Percentiles rank a stretch among this genome's conserved stretches.
Conservation (phyloP, 75 land plant genomes). For the Pinus taeda region DNA sequence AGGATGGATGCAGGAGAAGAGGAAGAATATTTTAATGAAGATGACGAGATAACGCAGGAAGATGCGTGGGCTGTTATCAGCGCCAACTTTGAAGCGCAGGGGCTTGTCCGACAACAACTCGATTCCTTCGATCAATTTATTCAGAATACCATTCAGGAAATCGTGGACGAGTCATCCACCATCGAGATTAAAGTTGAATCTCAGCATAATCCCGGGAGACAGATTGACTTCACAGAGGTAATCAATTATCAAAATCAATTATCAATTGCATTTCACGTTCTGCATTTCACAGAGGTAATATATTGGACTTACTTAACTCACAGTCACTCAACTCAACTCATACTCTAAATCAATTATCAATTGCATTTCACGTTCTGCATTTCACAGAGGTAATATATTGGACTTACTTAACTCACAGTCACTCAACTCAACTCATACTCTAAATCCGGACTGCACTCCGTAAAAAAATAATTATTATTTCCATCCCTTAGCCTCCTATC, state of each 20-base stretch:
- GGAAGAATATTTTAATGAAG: constrained; percentile 43
- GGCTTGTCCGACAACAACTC: constrained; percentile 95
- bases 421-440: too few species aligned
- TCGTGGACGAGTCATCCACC: constrained; percentile 95
- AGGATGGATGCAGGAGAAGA: constrained; percentile 53
- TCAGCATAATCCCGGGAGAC: constrained; percentile 97
- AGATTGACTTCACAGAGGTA: constrained; percentile 77
- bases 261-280: neutral
- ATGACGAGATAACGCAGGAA: constrained; percentile 98
- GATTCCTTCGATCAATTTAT: constrained; percentile 99
- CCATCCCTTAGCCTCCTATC: too few species aligned
- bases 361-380: too few species aligned
- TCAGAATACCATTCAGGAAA: constrained; percentile 99
- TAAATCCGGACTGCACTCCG: too few species aligned
- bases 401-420: too few species aligned
- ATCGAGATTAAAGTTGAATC: constrained; percentile 96
- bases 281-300: too few species aligned
- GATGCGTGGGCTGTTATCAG: constrained; percentile 99
- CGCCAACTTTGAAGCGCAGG: constrained; percentile 99
- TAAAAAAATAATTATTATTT: too few species aligned
- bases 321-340: too few species aligned
- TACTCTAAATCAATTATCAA: too few species aligned
- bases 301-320: too few species aligned
- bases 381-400: too few species aligned
- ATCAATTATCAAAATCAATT: too few species aligned